Percentiles rank a stretch among this genome's conserved stretches.
Evolutionary conservation across 2,329 filamentous ascomycete genomes (phyloP).

Genomic region (Phialemoniopsis sp.): DNA sequence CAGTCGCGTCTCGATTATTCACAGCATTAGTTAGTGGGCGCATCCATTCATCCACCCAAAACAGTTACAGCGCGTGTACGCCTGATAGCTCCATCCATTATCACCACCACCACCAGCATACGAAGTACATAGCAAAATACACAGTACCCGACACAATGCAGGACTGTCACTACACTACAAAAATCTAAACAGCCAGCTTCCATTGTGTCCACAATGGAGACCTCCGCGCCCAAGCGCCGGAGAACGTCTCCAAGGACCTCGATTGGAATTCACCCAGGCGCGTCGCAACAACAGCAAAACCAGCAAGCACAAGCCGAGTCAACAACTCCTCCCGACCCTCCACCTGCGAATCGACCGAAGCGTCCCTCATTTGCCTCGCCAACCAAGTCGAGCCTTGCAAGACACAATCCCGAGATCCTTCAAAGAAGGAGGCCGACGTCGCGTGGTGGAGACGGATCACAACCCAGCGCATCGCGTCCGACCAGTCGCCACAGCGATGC

Average conservation of each 20-base stretch:
- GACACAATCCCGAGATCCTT: conserved; percentile 56
- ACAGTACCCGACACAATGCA: too few species aligned
- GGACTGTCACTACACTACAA: too few species aligned
- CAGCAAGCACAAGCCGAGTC: conserved; percentile 22
- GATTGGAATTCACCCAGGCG: conserved; percentile 23
- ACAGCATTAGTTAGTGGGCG: too few species aligned
- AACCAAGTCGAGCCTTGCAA: conserved; percentile 58
- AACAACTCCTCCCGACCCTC: conserved; percentile 26
- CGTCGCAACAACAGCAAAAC: conserved; percentile 5
- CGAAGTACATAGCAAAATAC: too few species aligned
- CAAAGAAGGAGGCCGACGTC: conserved; percentile 31
- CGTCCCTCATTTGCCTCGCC: conserved; percentile 64
- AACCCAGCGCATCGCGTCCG: conserved; percentile 7
- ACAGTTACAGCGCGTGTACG: too few species aligned
- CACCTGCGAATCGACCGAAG: conserved; percentile 12
- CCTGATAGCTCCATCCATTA: too few species aligned
- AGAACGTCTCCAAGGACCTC: conserved; percentile 54
- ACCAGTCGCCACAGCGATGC: conserved; percentile 6
- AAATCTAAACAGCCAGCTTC: too few species aligned
- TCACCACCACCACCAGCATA: too few species aligned
- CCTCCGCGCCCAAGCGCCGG: conserved; percentile 59
- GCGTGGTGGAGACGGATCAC: conserved; percentile 11
- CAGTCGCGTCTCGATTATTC: too few species aligned
- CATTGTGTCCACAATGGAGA: conserved; percentile 35
- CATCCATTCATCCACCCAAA: too few species aligned